phyloP scores from a whole-genome alignment of 768 basidiomycete species.

The Daedaleopsis nitida region DNA sequence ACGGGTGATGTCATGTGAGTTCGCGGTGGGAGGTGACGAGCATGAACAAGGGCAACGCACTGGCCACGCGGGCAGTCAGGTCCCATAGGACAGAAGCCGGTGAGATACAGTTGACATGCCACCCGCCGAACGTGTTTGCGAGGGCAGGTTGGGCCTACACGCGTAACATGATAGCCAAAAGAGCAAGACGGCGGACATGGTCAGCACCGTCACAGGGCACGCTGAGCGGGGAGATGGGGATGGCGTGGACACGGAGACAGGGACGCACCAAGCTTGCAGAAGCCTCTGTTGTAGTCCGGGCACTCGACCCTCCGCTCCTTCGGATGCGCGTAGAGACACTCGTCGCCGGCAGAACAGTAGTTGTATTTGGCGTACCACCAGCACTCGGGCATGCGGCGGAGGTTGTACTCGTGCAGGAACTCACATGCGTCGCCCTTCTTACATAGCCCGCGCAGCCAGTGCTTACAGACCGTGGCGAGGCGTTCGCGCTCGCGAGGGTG shows the following conservation, averaged over 20 bases:
- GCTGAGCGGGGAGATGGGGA: not conserved
- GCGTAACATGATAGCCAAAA: not conserved
- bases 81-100: conserved; percentile 92
- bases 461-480: conserved; percentile 94
- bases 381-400: conserved; percentile 97
- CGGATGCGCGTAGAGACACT: conserved; percentile 95
- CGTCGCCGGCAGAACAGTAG: conserved; percentile 95
- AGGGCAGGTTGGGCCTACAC: conserved; percentile 75
- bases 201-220: not conserved
- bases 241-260: conserved; percentile 4
- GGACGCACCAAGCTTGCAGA: conserved; percentile 87
- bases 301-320: conserved; percentile 92
- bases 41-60: conserved; percentile 49
- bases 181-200: not conserved
- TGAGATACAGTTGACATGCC: conserved; percentile 87
- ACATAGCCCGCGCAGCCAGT: conserved; percentile 96
- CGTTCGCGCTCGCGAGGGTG: conserved; percentile 85
- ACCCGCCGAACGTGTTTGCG: conserved; percentile 92
- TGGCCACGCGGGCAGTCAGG: conserved; percentile 87
- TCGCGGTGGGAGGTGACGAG: not conserved
- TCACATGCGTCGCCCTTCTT: conserved; percentile 99
- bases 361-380: conserved; percentile 99
- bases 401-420: conserved; percentile 98
- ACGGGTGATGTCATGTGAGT: conserved; percentile 14
- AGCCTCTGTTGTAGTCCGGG: conserved; percentile 93